Evolutionary conservation across 441 rosid genomes (phyloP), one percentile per base, ranked within the genome.

Genomic region (Bruguiera hainesii): DNA sequence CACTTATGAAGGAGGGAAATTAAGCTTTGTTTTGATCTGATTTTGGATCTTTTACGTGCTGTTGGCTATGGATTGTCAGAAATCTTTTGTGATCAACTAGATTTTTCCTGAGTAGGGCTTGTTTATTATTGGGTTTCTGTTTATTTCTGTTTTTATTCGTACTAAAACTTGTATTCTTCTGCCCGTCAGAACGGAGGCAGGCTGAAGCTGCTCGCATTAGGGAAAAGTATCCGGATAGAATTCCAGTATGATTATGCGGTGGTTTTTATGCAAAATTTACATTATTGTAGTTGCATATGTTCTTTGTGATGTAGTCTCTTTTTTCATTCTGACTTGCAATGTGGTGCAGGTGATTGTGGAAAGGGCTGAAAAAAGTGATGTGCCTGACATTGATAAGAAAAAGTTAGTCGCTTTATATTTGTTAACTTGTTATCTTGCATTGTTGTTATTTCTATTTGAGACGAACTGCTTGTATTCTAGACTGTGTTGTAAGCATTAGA

Each of bases 371-470:
- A 89, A 86, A 81, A 88, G 88, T 31, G 97, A 94, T 78, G 93
- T 94, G 30, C 97, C 97, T 61, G 97, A 94, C 71, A 91, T 94
- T 76, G 98, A 94, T 78, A 94, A 91, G 84, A 94, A 88, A 70
- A 94, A 91, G 98, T 91, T 53, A 71, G 94, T 78, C 26, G 21
- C 49, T 6, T 26, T 50, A 1, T 53, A 42, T 6, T 51, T 20
- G 23, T 6, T 29, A 5, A 5, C 3, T 53, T 23, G 20, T 48
- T 10, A 35, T 29, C 19, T 26, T 56, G 1, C 26, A 18, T 28
- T 15, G 9, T 67, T 35, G 20, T 30, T 56, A n/a, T 1, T 0
- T 56, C 6, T 29, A 5, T 66, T 56, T 31, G 10, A 6, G 15
- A n/a, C 10, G 3, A 35, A n/a, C 20, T 42, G 60, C 29, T 31